Percentiles rank a stretch among this genome's conserved stretches.
These are phyloP conservation scores for Yamadazyma dushanensis DNA, from an alignment of 1,139 yeast genomes.

Conservation along the genomic window DNA sequence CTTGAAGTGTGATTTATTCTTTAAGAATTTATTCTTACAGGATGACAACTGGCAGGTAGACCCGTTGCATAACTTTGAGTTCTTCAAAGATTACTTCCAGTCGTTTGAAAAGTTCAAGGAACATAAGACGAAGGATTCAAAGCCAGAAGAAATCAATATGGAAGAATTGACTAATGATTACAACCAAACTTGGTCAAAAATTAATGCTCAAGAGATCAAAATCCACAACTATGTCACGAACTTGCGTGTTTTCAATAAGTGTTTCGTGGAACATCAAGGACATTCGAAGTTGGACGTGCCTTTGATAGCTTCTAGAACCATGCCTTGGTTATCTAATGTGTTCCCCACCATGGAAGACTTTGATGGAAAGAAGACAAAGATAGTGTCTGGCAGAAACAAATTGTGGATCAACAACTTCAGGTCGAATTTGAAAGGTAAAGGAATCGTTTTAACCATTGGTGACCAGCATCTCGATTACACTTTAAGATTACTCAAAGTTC, in stretches of 20 bases:
- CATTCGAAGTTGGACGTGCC: conserved; percentile 14
- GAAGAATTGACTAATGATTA: conserved; percentile 10
- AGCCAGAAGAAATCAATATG: conserved; percentile 8
- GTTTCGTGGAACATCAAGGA: conserved; percentile 28
- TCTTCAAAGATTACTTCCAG: conserved; percentile 15
- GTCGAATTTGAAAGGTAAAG: conserved; percentile 29
- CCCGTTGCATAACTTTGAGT: conserved; percentile 17
- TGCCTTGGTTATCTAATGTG: conserved; percentile 27
- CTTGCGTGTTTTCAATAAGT: conserved; percentile 41
- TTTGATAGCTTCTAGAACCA: conserved; percentile 17
- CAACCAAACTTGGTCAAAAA: conserved; percentile 12
- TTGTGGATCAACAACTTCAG: conserved; percentile 18
- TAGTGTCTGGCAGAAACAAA: conserved; percentile 8
- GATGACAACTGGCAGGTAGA: conserved; percentile 16
- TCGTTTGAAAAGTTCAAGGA: conserved; percentile 16
- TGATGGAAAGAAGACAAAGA: conserved; percentile 14
- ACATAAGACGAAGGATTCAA: conserved; percentile 5
- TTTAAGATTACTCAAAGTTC: conserved; percentile 27
- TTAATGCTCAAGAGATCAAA: conserved; percentile 25
- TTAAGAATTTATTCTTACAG: conserved; percentile 10
- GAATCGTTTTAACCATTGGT: conserved; percentile 39
- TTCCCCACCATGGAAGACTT: conserved; percentile 24
- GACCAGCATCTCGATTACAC: conserved; percentile 31
- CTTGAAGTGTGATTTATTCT: conserved; percentile 16
- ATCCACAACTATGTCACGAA: conserved; percentile 44